Evolutionary conservation across 192 early-diverging fungal species (phyloP), one percentile per base, ranked within the genome.

Genomic region (Coemansia sp.): DNA sequence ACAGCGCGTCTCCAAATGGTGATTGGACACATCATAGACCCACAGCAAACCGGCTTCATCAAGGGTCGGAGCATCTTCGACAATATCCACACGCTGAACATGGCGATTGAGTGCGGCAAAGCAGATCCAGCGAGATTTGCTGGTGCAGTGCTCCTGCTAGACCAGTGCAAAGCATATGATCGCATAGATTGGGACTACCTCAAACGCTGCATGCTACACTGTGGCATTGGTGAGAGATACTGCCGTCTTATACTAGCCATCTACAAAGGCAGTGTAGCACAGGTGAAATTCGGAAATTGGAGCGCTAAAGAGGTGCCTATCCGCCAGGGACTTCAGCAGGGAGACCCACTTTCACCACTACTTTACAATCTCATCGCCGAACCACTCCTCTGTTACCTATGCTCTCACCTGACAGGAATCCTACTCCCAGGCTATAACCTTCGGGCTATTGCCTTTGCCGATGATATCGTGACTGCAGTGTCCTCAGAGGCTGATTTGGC

Each of bases 301-400:
- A 15, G 14, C 2, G 21, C 39, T 1, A 2, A 2, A 0, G 24
- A 16, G 0, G 43, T 66, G 16, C 21, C 21, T 0, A 67, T 67
- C 5, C 30, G 24, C 21, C 65, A 67, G n/a, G 65, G 65, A 0
- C 64, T 66, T 14, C 24, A n/a, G 2, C 64, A 66, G n/a, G 64
- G 64, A 2, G 55, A 66, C 26, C 64, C 55, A 4, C 41, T 58
- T 2, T 66, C 53, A 8, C 64, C 55, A 14, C 55, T 66, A 0
- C 41, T 66, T 3, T 64, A 64, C 21, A 64, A 64, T 16, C 18
- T 64, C 3, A 20, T 64, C 4, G 36, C 63, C 9, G 36, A 64
- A n/a, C 63, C 63, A 3, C 30, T 30, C 1, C 30, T 30, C 30
- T 30, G 30, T 3, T 30, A 30, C 30, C 30, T 30, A 30, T 4